Base-by-base conservation (phyloP, 1,284 basidiomycete genomes). In the Pseudozyma flocculosa region DNA sequence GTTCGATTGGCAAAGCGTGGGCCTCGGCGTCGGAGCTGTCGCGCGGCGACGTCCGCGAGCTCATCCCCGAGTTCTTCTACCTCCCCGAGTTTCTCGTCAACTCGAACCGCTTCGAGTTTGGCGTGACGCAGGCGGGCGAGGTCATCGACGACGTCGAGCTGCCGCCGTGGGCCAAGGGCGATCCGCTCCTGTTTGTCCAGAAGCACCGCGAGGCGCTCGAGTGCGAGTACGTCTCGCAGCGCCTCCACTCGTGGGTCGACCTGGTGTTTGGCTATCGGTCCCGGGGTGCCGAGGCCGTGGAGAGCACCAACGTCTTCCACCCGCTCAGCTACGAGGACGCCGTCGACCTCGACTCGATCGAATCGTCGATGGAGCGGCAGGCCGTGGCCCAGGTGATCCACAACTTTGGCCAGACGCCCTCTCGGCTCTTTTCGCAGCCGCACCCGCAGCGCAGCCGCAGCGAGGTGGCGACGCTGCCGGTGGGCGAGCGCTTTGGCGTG, bases 331-430 rank as follows among this genome's bases (percentile, higher is more conserved):
- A 97, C 74, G 91, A 94, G 68, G 91, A 61, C 41, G 58, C 45
- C 10, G 60, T 73, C n/a, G 67, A 74, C 40, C 50, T 76, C 2
- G 70, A 92, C 3, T 87, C 89, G 0, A 89, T 96, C 30, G 85
- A 85, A 22, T 88, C 94, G 70, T 86, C 90, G 42, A 81, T 89
- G 21, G 90, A 97, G 79, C 85, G 89, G 37, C 90, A 92, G 69
- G 92, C 92, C 0, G 90, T 90, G 2, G 89, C 93, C 9, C 90
- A 92, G 4, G 94, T 93, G 62, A 95, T 97, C 42, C 92, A 96
- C 79, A 95, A 94, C 65, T 94, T 90, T 40, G 54, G 59, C 8
- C 54, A 70, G 34, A 60, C 70, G 24, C 58, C 53, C 9, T 45
- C 51, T 19, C 50, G 90, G 74, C 83, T 96, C n/a, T 97, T 96